A percentile compares a stretch with the other conserved stretches of the same genome.
These are phyloP conservation scores for Plasmodium adleri DNA, from an alignment of 169 alveolate species.

Conservation along the genomic window DNA sequence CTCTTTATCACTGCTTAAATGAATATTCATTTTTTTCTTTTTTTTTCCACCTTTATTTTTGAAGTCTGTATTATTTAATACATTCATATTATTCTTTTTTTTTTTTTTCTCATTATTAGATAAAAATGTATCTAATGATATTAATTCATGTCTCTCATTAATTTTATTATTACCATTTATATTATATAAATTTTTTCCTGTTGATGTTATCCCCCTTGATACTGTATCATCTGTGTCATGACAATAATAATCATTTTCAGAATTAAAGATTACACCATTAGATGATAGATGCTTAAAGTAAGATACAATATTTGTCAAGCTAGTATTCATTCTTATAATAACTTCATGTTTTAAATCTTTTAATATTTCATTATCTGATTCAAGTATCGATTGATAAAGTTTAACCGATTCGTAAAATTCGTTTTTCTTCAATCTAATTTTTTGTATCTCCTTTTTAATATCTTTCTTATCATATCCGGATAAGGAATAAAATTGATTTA, in stretches of 20 bases:
- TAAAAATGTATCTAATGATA: slow-evolving; percentile 6
- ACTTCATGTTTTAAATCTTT: slow-evolving; percentile 67
- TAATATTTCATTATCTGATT: slow-evolving; percentile 72
- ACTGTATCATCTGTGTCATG: no score
- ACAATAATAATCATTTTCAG: slow-evolving; percentile 1
- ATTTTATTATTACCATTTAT: no score
- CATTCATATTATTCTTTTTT: no score
- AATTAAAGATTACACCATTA: background rate
- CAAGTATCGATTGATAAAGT: slow-evolving; percentile 80
- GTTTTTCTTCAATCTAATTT: slow-evolving; percentile 46
- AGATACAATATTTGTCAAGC: slow-evolving; percentile 30
- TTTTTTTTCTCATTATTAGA: slow-evolving; percentile 13
- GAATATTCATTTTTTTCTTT: background rate
- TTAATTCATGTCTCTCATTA: background rate
- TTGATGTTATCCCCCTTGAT: no score
- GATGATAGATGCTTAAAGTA: slow-evolving; percentile 23
- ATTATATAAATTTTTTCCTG: no score
- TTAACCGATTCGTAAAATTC: slow-evolving; percentile 79
- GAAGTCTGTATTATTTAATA: no score
- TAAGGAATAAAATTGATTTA: slow-evolving; percentile 46
- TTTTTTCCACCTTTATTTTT: background rate
- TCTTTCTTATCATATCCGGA: slow-evolving; percentile 47
- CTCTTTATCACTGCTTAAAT: background rate
- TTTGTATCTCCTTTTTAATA: slow-evolving; percentile 32
- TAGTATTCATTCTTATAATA: slow-evolving; percentile 54